Evolutionary conservation across 768 basidiomycete species (phyloP).

Genomic region (Termitomyces eurrhizus): DNA sequence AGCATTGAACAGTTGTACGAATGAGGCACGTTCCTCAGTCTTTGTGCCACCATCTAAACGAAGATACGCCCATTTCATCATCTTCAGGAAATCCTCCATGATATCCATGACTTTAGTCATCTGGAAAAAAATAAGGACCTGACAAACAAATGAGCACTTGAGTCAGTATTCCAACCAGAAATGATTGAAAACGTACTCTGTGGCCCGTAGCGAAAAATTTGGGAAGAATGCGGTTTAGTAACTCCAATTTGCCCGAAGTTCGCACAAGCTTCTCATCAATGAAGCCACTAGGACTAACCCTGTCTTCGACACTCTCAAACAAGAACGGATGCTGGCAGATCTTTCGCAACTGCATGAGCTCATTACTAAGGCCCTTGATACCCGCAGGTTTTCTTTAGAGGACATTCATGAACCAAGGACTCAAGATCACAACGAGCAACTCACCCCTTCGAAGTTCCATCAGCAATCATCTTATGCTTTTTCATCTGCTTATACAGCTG

Average conservation of each 20-base stretch:
- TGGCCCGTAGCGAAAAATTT: slow-evolving; percentile 93
- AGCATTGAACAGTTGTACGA: slow-evolving; percentile 88
- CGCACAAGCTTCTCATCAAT: slow-evolving; percentile 86
- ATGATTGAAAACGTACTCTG: slow-evolving; percentile 48
- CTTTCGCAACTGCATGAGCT: slow-evolving; percentile 97
- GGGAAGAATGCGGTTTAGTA: slow-evolving; percentile 87
- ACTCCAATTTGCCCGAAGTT: slow-evolving; percentile 89
- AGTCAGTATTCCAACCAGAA: slow-evolving; percentile 1
- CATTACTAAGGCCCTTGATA: slow-evolving; percentile 89
- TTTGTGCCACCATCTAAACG: slow-evolving; percentile 97
- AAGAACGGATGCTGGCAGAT: slow-evolving; percentile 98
- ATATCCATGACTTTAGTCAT: slow-evolving; percentile 99
- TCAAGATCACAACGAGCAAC: slow-evolving; percentile 14
- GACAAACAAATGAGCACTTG: slow-evolving; percentile 5
- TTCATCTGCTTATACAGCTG: slow-evolving; percentile 98
- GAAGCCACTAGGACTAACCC: slow-evolving; percentile 76
- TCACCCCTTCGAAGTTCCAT: slow-evolving; percentile 73
- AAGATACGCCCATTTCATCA: slow-evolving; percentile 82
- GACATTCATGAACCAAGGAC: slow-evolving; percentile 4
- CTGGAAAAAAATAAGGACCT: slow-evolving; percentile 99
- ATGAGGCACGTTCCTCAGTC: slow-evolving; percentile 88
- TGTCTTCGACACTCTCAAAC: slow-evolving; percentile 93
- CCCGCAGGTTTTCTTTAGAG: slow-evolving; percentile 59
- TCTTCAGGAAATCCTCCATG: slow-evolving; percentile 92
- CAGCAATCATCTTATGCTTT: slow-evolving; percentile 95